phyloP scores from a whole-genome alignment of 345 rosid species.

The Linum lewisii region DNA sequence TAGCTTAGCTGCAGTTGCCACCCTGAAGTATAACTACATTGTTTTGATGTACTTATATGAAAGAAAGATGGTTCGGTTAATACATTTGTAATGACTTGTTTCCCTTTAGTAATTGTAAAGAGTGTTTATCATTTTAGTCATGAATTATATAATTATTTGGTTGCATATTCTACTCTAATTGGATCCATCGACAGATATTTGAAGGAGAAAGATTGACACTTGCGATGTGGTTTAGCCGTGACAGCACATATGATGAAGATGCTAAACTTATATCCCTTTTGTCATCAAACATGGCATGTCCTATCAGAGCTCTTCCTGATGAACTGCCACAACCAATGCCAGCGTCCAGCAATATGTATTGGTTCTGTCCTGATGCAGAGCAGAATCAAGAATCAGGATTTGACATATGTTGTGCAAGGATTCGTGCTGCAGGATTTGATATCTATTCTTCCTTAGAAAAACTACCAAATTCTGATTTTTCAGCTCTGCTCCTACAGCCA shows the following conservation, averaged over 20 bases:
- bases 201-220: slow-evolving; percentile 87
- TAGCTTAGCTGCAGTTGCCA: too few species aligned
- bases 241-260: slow-evolving; percentile 73
- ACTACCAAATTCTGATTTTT: slow-evolving; percentile 18
- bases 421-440: slow-evolving; percentile 51
- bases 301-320: slow-evolving; percentile 8
- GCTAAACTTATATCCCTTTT: slow-evolving; percentile 62
- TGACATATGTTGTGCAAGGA: slow-evolving; percentile 63
- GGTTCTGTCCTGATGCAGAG: slow-evolving; percentile 44
- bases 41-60: too few species aligned
- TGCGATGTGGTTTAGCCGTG: slow-evolving; percentile 82
- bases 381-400: slow-evolving; percentile 36
- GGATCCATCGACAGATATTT: slow-evolving; percentile 38
- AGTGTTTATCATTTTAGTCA: neutral
- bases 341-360: slow-evolving; percentile 77
- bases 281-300: slow-evolving; percentile 21
- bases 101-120: slow-evolving; percentile 1
- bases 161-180: slow-evolving; percentile 3
- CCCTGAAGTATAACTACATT: too few species aligned
- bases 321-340: slow-evolving; percentile 33
- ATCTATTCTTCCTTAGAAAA: slow-evolving; percentile 31
- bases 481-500: slow-evolving; percentile 36
- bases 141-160: too few species aligned
- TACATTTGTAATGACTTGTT: neutral
- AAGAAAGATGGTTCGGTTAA: too few species aligned